A percentile compares a stretch with the other conserved stretches of the same genome.
Evolutionary conservation across 2,329 filamentous ascomycete genomes (phyloP).

Genomic region (Cladosporium sp.): DNA sequence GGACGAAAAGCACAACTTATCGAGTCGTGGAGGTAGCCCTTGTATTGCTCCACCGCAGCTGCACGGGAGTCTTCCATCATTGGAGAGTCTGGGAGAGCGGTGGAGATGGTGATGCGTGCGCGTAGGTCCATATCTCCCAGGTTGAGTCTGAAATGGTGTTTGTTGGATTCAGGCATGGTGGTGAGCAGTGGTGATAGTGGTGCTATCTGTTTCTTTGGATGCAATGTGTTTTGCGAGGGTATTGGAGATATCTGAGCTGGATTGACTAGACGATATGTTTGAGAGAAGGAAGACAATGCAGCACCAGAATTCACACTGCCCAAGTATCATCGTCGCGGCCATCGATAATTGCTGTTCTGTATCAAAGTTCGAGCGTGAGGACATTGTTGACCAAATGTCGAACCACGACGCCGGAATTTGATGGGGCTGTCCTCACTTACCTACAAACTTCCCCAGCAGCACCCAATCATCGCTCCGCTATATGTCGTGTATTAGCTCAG

Average conservation of each 20-base stretch:
- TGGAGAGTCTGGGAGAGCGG: background rate
- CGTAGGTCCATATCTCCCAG: background rate
- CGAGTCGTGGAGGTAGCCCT: background rate
- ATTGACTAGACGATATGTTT: background rate
- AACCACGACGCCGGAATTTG: background rate
- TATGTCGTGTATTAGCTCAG: background rate
- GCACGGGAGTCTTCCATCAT: background rate
- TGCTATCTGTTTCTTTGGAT: background rate
- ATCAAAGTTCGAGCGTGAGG: background rate
- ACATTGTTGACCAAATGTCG: background rate
- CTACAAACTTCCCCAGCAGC: background rate
- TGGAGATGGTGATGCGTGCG: background rate
- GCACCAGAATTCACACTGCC: too few species aligned
- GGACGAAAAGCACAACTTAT: too few species aligned
- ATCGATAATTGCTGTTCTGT: background rate
- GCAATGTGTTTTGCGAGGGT: background rate
- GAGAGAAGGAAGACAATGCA: background rate
- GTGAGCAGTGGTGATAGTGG: background rate
- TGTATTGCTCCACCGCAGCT: background rate
- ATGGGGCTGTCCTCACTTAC: slow-evolving; percentile 2
- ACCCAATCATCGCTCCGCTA: background rate
- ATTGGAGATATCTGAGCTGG: background rate
- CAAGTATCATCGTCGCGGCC: background rate
- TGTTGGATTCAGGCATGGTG: background rate
- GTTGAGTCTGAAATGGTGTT: background rate